phyloP scores from a whole-genome alignment of 2,329 filamentous ascomycete species.

The Cryphonectria parasitica region DNA sequence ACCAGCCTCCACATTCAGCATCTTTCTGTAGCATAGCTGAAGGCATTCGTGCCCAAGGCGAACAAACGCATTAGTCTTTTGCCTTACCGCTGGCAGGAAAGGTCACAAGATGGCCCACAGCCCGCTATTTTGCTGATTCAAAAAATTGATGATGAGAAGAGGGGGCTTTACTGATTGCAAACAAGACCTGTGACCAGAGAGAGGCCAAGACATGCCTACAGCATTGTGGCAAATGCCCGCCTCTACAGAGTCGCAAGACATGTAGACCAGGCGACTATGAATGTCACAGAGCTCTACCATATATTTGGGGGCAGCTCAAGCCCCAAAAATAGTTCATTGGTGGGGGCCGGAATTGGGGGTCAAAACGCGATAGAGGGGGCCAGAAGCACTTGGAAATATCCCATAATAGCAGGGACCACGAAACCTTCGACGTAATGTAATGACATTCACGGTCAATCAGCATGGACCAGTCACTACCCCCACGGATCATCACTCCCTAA shows the following conservation, averaged over 20 bases:
- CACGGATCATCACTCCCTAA: not conserved
- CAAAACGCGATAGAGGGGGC: not conserved
- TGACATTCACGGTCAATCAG: not conserved
- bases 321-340: not conserved
- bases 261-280: not conserved
- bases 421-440: not conserved
- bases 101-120: not conserved
- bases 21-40: not conserved
- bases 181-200: not conserved
- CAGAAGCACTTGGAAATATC: not conserved
- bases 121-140: not conserved
- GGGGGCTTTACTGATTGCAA: not conserved
- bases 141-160: not conserved
- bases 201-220: not conserved
- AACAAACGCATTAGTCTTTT: not conserved
- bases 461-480: no score
- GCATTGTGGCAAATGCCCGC: not conserved
- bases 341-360: not conserved
- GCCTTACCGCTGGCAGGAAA: not conserved
- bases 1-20: not conserved
- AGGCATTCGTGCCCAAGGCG: not conserved
- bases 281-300: not conserved
- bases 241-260: not conserved
- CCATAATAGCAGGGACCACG: not conserved
- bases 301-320: not conserved